Evolutionary conservation across 2,329 filamentous ascomycete species (phyloP), one percentile per base, ranked within the genome.

Genomic region (Arthrinium phaeospermum): DNA sequence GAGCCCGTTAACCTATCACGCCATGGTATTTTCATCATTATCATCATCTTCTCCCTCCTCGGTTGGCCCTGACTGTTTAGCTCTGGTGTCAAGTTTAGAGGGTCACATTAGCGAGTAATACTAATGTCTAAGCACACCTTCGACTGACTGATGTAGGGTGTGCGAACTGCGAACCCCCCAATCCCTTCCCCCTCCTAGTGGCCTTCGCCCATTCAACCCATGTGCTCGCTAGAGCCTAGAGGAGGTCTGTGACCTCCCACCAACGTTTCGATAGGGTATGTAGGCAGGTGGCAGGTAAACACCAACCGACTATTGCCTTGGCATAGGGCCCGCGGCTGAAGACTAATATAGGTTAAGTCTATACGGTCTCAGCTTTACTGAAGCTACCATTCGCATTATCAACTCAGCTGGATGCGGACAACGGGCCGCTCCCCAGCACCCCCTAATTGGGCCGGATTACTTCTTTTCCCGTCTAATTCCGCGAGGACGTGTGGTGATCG

Each of bases 381-480:
- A 64, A 64, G 34, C 34, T 64, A n/a, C 57, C n/a, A 37, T 34
- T 34, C 10, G 19, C 19, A 61, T 41, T 2, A 10, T 30, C 19
- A 34, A n/a, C 2, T 30, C 34, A 41, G 30, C 57, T 64, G 53
- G 51, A 61, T 61, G 57, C 57, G 57, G 57, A 64, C 34, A 64
- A 64, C 34, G 57, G 57, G 57, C 57, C 57, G 57, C 57, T 64
- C 30, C 19, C 5, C 22, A 37, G 5, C 13, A 41, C 13, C n/a
- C 57, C n/a, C 34, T 64, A 22, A 41, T 64, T 41, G 53, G 34
- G n/a, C 34, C 30, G 27, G 2, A 34, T 37, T n/a, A 19, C 30
- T 41, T 37, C 34, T 41, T 64, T 41, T 41, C 34, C 57, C 57
- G 57, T 64, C 57, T 64, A 64, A 41, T 64, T 41, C 57, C 57